Evolutionary conservation across 345 rosid genomes (phyloP).

Genomic region (Hibiscus syriacus): DNA sequence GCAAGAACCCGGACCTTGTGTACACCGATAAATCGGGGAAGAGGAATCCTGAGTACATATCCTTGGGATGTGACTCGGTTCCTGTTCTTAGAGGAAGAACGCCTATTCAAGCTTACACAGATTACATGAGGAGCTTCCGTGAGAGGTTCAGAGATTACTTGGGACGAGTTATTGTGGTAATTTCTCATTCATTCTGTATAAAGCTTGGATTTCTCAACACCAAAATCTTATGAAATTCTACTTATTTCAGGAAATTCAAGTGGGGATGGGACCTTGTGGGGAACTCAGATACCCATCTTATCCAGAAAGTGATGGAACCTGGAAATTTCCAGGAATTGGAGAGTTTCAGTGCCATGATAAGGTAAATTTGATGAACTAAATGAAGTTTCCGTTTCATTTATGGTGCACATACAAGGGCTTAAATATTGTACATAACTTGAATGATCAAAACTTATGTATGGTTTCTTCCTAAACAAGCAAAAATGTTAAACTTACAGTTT

Average conservation of each 20-base stretch:
- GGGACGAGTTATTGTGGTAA: slow-evolving; percentile 62
- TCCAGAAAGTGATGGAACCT: slow-evolving; percentile 92
- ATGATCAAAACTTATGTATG: neutral
- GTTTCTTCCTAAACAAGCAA: slow-evolving; percentile 11
- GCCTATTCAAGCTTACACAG: slow-evolving; percentile 85
- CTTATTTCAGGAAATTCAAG: slow-evolving; percentile 82
- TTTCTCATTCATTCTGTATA: no score
- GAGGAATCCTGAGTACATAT: slow-evolving; percentile 87
- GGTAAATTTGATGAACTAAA: slow-evolving; percentile 35
- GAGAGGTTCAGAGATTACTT: slow-evolving; percentile 59
- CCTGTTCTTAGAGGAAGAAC: slow-evolving; percentile 84
- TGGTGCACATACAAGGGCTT: neutral
- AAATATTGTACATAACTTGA: neutral
- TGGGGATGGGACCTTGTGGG: slow-evolving; percentile 98
- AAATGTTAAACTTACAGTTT: slow-evolving; percentile 45
- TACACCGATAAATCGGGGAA: slow-evolving; percentile 87
- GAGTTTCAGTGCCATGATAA: slow-evolving; percentile 98
- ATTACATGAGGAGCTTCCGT: slow-evolving; percentile 91
- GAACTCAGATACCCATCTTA: slow-evolving; percentile 89
- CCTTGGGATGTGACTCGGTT: slow-evolving; percentile 80
- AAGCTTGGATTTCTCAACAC: no score
- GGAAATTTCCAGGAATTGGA: slow-evolving; percentile 94
- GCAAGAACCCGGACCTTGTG: slow-evolving; percentile 84
- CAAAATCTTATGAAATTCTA: no score
- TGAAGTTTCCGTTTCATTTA: neutral